Conservation (phyloP, 345 rosid species). For the Brassica nigra region DNA sequence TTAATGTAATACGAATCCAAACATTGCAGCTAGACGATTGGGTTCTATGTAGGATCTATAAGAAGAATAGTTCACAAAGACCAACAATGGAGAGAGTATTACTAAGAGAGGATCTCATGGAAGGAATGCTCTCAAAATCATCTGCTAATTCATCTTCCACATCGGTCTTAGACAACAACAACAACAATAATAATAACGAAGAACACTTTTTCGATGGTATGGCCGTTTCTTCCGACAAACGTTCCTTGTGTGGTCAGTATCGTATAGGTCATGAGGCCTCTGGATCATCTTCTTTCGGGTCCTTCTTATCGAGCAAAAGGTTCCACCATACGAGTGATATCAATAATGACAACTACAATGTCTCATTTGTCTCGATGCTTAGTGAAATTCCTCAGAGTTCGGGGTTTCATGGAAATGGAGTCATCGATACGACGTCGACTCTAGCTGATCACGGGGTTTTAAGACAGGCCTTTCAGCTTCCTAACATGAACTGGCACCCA, state of each 20-base stretch:
- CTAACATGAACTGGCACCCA: conserved; percentile 53
- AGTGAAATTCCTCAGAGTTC: conserved; percentile 60
- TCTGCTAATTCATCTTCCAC: conserved; percentile 46
- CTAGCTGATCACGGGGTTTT: conserved; percentile 57
- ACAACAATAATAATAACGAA: conserved; percentile 43
- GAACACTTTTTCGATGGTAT: conserved; percentile 59
- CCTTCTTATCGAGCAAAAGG: conserved; percentile 48
- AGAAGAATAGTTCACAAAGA: conserved; percentile 62
- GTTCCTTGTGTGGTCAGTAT: conserved; percentile 41
- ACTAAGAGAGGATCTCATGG: conserved; percentile 45
- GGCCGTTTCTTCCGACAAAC: conserved; percentile 42
- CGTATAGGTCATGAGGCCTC: conserved; percentile 45
- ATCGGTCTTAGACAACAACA: conserved; percentile 46
- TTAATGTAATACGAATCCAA: not conserved
- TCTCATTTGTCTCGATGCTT: conserved; percentile 63
- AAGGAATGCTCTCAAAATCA: conserved; percentile 48
- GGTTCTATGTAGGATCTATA: conserved; percentile 78
- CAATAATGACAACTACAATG: conserved; percentile 45
- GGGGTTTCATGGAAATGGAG: conserved; percentile 50
- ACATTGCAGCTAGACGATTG: conserved; percentile 65
- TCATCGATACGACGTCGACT: conserved; percentile 37
- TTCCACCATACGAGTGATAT: conserved; percentile 56
- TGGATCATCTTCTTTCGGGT: conserved; percentile 34
- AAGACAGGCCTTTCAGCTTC: conserved; percentile 62
- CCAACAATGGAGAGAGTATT: conserved; percentile 50